A percentile compares a stretch with the other conserved stretches of the same genome.
These are phyloP conservation scores for Fragilaria radians DNA, from an alignment of 108 stramenopile species.

Conservation along the genomic window DNA sequence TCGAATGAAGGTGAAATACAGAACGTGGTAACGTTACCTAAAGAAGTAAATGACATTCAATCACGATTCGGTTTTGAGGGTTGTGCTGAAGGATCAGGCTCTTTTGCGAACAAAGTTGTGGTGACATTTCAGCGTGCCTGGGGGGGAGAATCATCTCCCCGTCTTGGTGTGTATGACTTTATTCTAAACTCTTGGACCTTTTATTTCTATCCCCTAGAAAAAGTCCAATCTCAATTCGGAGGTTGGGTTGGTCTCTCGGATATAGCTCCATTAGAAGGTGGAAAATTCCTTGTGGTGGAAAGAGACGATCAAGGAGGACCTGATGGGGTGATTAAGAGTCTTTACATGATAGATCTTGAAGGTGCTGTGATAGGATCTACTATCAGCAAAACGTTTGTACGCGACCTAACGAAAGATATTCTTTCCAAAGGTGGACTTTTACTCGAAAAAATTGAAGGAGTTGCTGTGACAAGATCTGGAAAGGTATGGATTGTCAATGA, in stretches of 20 bases:
- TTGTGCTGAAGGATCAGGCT: constrained; percentile 47
- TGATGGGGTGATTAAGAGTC: constrained; percentile 58
- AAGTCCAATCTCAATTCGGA: constrained; percentile 40
- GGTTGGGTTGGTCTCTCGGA: constrained; percentile 77
- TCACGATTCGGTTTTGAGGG: constrained; percentile 65
- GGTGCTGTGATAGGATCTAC: constrained; percentile 7
- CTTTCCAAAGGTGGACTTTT: constrained; percentile 13
- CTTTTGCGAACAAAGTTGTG: constrained; percentile 33
- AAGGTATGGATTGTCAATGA: constrained; percentile 52
- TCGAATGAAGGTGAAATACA: constrained; percentile 27
- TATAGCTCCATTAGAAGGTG: constrained; percentile 36
- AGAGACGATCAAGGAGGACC: constrained; percentile 68
- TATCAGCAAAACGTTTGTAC: constrained; percentile 33
- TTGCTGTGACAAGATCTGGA: constrained; percentile 36
- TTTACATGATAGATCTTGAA: constrained; percentile 44
- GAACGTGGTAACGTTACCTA: constrained; percentile 42
- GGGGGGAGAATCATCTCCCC: constrained; percentile 36
- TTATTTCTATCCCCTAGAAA: constrained; percentile 54
- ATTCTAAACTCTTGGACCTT: constrained; percentile 29
- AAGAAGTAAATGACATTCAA: constrained; percentile 25
- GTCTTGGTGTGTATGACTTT: constrained; percentile 41
- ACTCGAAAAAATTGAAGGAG: constrained; percentile 61
- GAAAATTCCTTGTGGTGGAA: constrained; percentile 52
- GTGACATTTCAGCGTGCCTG: constrained; percentile 55
- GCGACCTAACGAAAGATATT: constrained; percentile 33